phyloP scores from a whole-genome alignment of 139 green algal genomes.

The Mychonastes homosphaera region DNA sequence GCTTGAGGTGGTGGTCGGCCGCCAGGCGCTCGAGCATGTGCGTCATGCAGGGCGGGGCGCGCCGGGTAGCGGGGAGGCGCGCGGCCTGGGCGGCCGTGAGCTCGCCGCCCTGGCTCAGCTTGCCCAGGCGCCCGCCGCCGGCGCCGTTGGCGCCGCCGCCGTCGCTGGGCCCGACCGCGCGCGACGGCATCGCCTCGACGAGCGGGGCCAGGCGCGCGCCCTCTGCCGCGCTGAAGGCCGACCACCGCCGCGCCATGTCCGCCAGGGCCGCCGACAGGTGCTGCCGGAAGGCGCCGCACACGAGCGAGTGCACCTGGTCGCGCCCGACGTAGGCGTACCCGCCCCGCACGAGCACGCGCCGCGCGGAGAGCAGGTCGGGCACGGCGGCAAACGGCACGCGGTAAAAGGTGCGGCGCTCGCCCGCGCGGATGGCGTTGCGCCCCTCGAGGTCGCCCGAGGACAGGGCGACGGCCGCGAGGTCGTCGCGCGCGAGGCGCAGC shows the following conservation, averaged over 20 bases:
- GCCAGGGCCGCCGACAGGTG: constrained; percentile 35
- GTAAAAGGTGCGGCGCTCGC: no score
- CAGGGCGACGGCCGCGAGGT: constrained; percentile 22
- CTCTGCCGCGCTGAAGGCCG: constrained; percentile 44
- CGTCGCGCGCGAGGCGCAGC: not conserved
- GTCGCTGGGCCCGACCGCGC: not conserved
- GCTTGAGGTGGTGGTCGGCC: constrained; percentile 73
- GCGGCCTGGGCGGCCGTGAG: constrained; percentile 32
- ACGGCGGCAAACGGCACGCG: constrained; percentile 69
- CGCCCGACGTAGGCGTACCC: constrained; percentile 69
- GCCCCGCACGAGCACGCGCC: constrained; percentile 53
- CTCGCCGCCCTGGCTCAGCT: constrained; percentile 20
- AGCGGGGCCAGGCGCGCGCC: constrained; percentile 69
- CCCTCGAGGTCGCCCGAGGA: no score
- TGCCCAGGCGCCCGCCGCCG: constrained; percentile 12
- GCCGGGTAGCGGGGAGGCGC: constrained; percentile 34
- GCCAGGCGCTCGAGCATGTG: constrained; percentile 55
- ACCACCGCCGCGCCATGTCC: constrained; percentile 48
- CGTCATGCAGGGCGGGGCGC: constrained; percentile 85
- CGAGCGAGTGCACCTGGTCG: constrained; percentile 57
- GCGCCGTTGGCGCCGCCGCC: no score
- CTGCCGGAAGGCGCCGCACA: constrained; percentile 49
- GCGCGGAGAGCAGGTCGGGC: constrained; percentile 68
- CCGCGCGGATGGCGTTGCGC: no score
- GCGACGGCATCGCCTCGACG: constrained; percentile 57